Conservation (phyloP, 2,329 filamentous ascomycete genomes). For the Phyllosticta capitalensis region DNA sequence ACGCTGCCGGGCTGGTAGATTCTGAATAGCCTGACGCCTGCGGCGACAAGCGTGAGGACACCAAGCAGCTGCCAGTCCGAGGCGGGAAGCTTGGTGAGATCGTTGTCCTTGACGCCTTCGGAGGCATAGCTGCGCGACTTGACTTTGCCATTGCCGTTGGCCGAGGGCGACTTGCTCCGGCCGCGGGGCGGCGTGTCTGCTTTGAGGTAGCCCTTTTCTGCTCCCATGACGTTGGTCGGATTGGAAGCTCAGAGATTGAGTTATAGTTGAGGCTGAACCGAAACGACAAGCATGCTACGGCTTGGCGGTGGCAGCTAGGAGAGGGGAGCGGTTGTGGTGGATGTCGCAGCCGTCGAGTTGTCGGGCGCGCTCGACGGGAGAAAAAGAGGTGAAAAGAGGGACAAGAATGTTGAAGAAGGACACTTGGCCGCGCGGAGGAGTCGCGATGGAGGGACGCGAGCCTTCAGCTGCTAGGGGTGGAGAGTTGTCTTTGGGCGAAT, state of each 20-base stretch:
- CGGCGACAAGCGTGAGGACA: slow-evolving; percentile 63
- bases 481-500: neutral
- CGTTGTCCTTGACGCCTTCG: slow-evolving; percentile 75
- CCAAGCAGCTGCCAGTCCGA: slow-evolving; percentile 75
- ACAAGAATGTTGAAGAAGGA: slow-evolving; percentile 10
- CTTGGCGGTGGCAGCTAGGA: slow-evolving; percentile 6
- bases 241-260: slow-evolving; percentile 6
- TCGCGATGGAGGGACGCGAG: slow-evolving; percentile 3
- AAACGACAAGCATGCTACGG: slow-evolving; percentile 10
- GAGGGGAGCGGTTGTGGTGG: neutral
- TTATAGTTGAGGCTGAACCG: slow-evolving; percentile 9
- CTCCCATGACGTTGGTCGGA: slow-evolving; percentile 6
- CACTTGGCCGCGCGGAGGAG: slow-evolving; percentile 5
- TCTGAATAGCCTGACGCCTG: slow-evolving; percentile 77
- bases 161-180: slow-evolving; percentile 26
- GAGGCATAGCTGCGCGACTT: slow-evolving; percentile 54
- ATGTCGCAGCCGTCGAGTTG: neutral
- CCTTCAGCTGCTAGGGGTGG: neutral
- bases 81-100: slow-evolving; percentile 76
- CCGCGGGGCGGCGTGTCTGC: slow-evolving; percentile 14
- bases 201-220: slow-evolving; percentile 9
- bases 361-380: neutral
- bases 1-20: slow-evolving; percentile 96
- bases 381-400: slow-evolving; percentile 6
- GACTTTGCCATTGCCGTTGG: slow-evolving; percentile 24